Conservation (phyloP, 352 stramenopile species). For the Phytophthora hibernalis region DNA sequence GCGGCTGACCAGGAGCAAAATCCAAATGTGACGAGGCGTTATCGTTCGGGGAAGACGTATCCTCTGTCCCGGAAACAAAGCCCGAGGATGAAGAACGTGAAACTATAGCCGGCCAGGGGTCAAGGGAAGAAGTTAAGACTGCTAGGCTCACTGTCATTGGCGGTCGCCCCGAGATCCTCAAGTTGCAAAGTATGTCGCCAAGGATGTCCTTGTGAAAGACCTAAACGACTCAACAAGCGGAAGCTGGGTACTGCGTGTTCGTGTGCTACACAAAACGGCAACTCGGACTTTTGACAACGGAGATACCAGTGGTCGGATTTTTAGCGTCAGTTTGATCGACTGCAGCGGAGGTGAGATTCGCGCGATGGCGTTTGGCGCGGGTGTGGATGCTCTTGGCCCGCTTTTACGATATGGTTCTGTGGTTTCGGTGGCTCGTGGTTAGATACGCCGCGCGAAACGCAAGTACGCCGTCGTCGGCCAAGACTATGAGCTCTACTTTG, state of each 20-base stretch:
- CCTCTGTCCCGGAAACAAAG: no score
- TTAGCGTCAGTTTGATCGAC: slow-evolving; percentile 2
- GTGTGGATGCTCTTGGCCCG: neutral
- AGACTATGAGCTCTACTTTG: neutral
- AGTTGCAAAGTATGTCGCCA: no score
- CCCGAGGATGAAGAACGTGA: no score
- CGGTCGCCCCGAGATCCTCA: no score
- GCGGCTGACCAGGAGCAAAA: no score
- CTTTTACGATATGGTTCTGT: slow-evolving; percentile 2
- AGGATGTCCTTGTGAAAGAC: slow-evolving; percentile 1
- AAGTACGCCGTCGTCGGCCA: slow-evolving; percentile 2
- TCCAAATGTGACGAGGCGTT: no score
- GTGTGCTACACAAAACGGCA: neutral
- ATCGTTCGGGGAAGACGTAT: no score
- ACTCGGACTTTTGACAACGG: neutral
- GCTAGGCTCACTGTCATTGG: no score
- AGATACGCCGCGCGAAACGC: neutral
- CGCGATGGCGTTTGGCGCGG: neutral
- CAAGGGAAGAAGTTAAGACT: no score
- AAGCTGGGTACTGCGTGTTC: neutral
- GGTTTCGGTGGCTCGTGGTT: neutral
- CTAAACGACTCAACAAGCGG: neutral
- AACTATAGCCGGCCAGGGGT: no score
- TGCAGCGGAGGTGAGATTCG: neutral
- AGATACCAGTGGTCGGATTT: neutral